Conservation (phyloP, 805 yeast species). For the Scheffersomyces amazonensis region DNA sequence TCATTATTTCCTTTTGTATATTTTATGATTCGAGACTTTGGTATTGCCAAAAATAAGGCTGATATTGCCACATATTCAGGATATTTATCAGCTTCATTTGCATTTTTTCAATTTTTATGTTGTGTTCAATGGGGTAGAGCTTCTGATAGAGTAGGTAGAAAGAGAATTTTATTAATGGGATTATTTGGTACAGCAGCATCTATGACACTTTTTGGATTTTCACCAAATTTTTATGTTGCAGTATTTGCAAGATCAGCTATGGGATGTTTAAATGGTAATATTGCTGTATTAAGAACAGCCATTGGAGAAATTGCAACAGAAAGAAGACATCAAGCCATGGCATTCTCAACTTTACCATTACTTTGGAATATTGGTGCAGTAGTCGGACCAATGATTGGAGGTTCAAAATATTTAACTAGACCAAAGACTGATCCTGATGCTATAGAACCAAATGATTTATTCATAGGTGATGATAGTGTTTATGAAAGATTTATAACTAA, state of each 20-base stretch:
- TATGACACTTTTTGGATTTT: constrained; percentile 51
- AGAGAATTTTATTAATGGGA: constrained; percentile 51
- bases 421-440: constrained; percentile 20
- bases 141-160: constrained; percentile 56
- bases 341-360: constrained; percentile 60
- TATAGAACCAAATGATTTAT: neutral
- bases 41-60: constrained; percentile 46
- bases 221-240: constrained; percentile 51
- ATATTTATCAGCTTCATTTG: constrained; percentile 59
- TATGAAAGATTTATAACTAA: constrained; percentile 26
- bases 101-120: constrained; percentile 56
- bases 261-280: constrained; percentile 63
- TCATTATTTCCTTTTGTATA: constrained; percentile 63
- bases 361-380: constrained; percentile 61
- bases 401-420: constrained; percentile 48
- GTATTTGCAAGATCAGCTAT: constrained; percentile 49
- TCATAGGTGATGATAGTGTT: constrained; percentile 1
- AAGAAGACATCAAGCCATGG: constrained; percentile 58
- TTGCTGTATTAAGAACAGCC: constrained; percentile 60
- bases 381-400: constrained; percentile 59
- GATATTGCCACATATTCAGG: constrained; percentile 61
- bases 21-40: constrained; percentile 60
- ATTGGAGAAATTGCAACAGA: constrained; percentile 60
- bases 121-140: constrained; percentile 60
- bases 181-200: constrained; percentile 50